Conservation (phyloP, 2,329 filamentous ascomycete species). For the Fusarium clavum region DNA sequence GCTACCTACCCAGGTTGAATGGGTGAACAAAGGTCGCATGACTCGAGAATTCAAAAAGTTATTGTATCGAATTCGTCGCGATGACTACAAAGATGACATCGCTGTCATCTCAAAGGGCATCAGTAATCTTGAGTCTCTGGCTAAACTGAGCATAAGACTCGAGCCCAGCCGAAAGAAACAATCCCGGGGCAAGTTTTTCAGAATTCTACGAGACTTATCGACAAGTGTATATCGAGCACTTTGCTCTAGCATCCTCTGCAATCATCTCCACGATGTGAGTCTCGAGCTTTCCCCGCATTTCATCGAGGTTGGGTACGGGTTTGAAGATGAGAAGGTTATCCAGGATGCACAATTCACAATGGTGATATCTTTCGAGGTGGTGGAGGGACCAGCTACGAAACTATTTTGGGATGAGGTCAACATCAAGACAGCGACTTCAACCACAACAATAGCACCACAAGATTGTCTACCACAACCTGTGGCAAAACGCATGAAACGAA, state of each 20-base stretch:
- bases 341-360: conserved; percentile 15
- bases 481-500: background rate
- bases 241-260: conserved; percentile 18
- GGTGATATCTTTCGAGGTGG: conserved; percentile 11
- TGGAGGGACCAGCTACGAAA: background rate
- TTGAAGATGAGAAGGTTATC: background rate
- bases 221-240: conserved; percentile 27
- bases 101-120: background rate
- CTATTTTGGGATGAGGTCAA: conserved; percentile 17
- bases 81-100: conserved; percentile 17
- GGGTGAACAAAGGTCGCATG: background rate
- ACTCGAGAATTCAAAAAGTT: conserved; percentile 19
- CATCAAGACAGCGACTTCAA: background rate
- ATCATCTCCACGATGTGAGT: conserved; percentile 6
- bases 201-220: conserved; percentile 10
- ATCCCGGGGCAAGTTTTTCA: conserved; percentile 21
- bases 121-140: background rate
- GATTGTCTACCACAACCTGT: background rate
- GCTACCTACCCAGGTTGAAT: background rate
- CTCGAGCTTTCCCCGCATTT: background rate
- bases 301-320: background rate
- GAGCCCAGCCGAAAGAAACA: conserved; percentile 12
- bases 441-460: fast-evolving
- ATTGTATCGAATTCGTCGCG: conserved; percentile 3
- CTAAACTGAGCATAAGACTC: background rate